Conservation (phyloP, 192 early-diverging fungal genomes). For the Ambispora gerdemannii region DNA sequence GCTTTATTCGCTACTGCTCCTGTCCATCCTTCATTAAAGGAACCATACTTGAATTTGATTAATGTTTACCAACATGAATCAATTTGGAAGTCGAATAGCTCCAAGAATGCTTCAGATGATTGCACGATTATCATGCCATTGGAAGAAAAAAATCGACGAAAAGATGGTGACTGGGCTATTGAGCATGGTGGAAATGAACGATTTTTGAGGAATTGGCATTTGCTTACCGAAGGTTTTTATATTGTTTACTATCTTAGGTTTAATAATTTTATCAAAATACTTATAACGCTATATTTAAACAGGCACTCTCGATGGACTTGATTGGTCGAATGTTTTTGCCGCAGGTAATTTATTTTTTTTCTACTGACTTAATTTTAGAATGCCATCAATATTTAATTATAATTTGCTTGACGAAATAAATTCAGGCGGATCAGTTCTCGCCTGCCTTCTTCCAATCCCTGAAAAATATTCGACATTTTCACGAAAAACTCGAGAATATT, state of each 20-base stretch:
- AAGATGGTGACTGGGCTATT: background rate
- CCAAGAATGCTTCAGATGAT: background rate
- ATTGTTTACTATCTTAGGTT: background rate
- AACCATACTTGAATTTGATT: conserved; percentile 9
- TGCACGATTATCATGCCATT: background rate
- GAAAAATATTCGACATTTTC: background rate
- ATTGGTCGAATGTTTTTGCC: conserved; percentile 11
- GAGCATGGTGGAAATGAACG: background rate
- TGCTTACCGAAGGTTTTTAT: conserved; percentile 21
- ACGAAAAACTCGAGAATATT: conserved; percentile 11
- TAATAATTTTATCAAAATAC: too few relatives aligned
- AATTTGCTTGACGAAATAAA: background rate
- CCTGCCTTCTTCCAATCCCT: conserved; percentile 17
- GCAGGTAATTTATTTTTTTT: conserved; percentile 4
- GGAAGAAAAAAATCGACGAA: background rate
- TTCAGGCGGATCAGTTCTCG: conserved; percentile 2
- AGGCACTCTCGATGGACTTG: conserved; percentile 4
- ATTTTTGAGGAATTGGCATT: conserved; percentile 13
- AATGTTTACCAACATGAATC: conserved; percentile 10
- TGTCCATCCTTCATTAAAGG: background rate
- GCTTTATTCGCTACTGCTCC: background rate
- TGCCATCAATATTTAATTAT: background rate
- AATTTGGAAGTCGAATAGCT: background rate
- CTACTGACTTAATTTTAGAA: background rate
- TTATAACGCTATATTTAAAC: too few relatives aligned